A percentile compares a stretch with the other conserved stretches of the same genome.
phyloP scores from a whole-genome alignment of 306 rosid species.

The Cercis canadensis region DNA sequence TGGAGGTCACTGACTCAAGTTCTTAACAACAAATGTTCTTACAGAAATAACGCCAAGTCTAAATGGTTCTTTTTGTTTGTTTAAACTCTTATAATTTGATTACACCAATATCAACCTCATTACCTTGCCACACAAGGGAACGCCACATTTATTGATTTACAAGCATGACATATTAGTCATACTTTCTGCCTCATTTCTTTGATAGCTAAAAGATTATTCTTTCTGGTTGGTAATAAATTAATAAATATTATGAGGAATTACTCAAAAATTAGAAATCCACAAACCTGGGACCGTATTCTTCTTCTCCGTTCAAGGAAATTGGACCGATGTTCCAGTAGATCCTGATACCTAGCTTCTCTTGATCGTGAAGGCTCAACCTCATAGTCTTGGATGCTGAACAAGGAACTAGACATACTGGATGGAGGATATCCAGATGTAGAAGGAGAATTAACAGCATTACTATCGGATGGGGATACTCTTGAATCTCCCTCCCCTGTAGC shows the following conservation, averaged over 20 bases:
- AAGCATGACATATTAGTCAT: background rate
- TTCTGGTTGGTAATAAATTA: conserved; percentile 14
- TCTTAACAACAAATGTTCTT: too few species aligned
- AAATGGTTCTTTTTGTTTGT: too few species aligned
- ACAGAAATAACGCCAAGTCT: too few species aligned
- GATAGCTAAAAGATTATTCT: background rate
- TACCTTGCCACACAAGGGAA: conserved; percentile 1
- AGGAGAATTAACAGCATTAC: conserved; percentile 48
- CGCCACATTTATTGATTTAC: background rate
- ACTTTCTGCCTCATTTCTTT: too few species aligned
- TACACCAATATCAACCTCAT: background rate
- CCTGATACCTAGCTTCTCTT: conserved; percentile 88
- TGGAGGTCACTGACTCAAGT: too few species aligned
- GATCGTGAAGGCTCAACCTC: conserved; percentile 74
- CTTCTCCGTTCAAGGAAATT: conserved; percentile 97
- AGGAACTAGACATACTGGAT: conserved; percentile 63
- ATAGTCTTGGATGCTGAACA: conserved; percentile 69
- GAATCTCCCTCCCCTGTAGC: conserved; percentile 53
- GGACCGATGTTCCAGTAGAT: conserved; percentile 87
- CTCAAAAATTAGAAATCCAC: conserved; percentile 36
- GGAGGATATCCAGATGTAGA: conserved; percentile 57
- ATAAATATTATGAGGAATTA: conserved; percentile 21
- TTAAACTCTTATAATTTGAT: too few species aligned
- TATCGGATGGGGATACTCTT: conserved; percentile 49
- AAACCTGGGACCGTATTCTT: conserved; percentile 97